Evolutionary conservation across 2,329 filamentous ascomycete genomes (phyloP).

Genomic region (Didymella pomorum): DNA sequence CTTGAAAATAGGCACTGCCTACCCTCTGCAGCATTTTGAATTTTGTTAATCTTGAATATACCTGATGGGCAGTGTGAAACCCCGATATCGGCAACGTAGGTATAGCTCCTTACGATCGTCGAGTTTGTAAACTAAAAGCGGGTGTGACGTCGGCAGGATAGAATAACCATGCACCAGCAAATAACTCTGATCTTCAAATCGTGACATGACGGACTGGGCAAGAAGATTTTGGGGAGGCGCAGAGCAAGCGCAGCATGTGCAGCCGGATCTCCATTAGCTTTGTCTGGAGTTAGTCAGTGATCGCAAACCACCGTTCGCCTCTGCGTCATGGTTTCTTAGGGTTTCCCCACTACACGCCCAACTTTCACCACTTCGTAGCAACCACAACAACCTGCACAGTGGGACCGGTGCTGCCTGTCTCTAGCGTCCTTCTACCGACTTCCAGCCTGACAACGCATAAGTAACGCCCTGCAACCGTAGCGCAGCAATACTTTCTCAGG

Average conservation of each 20-base stretch:
- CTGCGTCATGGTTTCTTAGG: conserved; percentile 27
- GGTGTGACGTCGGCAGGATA: conserved; percentile 9
- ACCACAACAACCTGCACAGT: conserved; percentile 11
- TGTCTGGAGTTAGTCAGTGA: conserved; percentile 19
- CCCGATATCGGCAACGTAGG: conserved; percentile 9
- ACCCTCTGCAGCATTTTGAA: not conserved
- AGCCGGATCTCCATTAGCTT: conserved; percentile 18
- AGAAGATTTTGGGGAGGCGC: not conserved
- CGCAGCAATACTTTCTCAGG: conserved; percentile 19
- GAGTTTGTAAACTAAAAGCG: conserved; percentile 3
- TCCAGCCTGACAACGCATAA: conserved; percentile 14
- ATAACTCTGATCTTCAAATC: not conserved
- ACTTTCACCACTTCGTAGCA: conserved; percentile 4
- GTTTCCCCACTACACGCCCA: conserved; percentile 18
- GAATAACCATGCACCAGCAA: not conserved
- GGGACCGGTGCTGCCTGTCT: conserved; percentile 1
- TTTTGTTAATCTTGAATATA: not conserved
- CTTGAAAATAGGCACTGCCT: not conserved
- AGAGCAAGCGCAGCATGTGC: conserved; percentile 5
- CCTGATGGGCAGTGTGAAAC: not conserved
- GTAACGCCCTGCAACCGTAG: conserved; percentile 16
- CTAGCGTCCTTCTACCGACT: conserved; percentile 7
- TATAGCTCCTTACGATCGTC: not conserved
- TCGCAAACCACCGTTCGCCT: conserved; percentile 21
- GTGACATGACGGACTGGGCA: not conserved